phyloP scores from a whole-genome alignment of 768 basidiomycete species.

The Mycena haematopus region DNA sequence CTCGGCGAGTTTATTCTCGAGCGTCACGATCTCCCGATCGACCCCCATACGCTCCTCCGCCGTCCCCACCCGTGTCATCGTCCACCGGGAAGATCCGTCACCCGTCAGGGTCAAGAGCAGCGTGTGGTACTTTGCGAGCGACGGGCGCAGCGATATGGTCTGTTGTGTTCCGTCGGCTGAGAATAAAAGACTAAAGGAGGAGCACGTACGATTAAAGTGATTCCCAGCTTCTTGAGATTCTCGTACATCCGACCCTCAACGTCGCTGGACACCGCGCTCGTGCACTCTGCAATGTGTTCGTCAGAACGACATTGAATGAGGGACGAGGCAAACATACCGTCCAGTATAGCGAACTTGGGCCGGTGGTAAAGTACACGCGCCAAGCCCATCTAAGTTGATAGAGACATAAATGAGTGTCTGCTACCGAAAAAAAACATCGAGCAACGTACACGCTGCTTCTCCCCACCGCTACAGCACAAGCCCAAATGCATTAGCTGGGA shows the following conservation, averaged over 20 bases:
- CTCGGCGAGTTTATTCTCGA: slow-evolving; percentile 72
- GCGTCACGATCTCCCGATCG: slow-evolving; percentile 71
- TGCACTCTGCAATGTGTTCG: slow-evolving; percentile 69
- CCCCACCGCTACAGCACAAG: slow-evolving; percentile 74
- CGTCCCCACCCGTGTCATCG: slow-evolving; percentile 71
- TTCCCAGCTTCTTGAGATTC: slow-evolving; percentile 84
- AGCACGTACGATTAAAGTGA: slow-evolving; percentile 70
- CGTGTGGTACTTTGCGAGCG: slow-evolving; percentile 88
- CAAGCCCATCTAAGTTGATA: slow-evolving; percentile 92
- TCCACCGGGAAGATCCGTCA: slow-evolving; percentile 75
- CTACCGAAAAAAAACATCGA: background rate
- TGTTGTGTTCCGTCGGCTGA: slow-evolving; percentile 1
- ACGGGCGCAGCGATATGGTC: slow-evolving; percentile 58
- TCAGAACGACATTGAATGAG: background rate
- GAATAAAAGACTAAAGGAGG: background rate
- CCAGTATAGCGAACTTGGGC: slow-evolving; percentile 84
- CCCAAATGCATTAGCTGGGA: background rate
- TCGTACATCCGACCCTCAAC: slow-evolving; percentile 98
- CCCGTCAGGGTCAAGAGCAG: slow-evolving; percentile 83
- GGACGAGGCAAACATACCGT: slow-evolving; percentile 59
- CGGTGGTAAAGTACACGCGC: slow-evolving; percentile 91
- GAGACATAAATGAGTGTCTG: slow-evolving; percentile 15
- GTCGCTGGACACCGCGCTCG: slow-evolving; percentile 93
- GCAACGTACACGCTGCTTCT: slow-evolving; percentile 85
- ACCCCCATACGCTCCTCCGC: slow-evolving; percentile 77